Base-by-base conservation (phyloP, 192 early-diverging fungal genomes). In the Spizellomyces sp. region DNA sequence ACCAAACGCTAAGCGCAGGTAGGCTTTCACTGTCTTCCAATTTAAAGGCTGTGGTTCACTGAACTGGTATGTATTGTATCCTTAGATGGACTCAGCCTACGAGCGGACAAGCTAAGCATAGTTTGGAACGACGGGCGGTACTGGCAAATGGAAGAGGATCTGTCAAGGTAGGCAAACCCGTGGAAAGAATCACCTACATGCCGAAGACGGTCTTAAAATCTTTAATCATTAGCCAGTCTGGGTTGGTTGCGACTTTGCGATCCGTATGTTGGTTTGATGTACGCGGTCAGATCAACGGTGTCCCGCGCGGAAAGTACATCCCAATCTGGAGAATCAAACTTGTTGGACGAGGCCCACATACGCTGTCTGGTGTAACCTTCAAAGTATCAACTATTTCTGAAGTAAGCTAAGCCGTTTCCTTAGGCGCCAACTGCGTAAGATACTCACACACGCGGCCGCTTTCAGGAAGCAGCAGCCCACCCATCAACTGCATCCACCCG, bases 261-360 rank as follows among this genome's bases (percentile, higher is more conserved):
- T 12, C 19, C 19, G 73, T 69, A 4, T 64, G 50, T 52, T 75
- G 65, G 65, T 75, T 68, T 19, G 73, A 75, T 45, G 66, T 69
- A 6, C 66, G 73, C 21, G 19, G 36, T 4, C 17, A 21, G 17
- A 55, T 69, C 8, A 10, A 17, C 17, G 73, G 73, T 15, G 66
- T 75, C 15, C 73, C 73, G 10, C 54, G 66, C 7, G 73, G 73
- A 21, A 21, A 54, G 21, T 75, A 75, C 50, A 44, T 19, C 22
- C 73, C 73, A 9, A 69, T 65, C 17, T 75, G 56, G 57, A 63
- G 71, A 5, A 9, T 74, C 52, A 45, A 56, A 36, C 36, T 74
- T 48, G 22, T 60, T 15, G 64, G 47, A 15, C 44, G 59, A 5
- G 14, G 36, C 21, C 14, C 59, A 42, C 17, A 61, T 15, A 41